Percentiles rank a stretch among this genome's conserved stretches.
Evolutionary conservation across 2,329 filamentous ascomycete species (phyloP).

Genomic region (Penicillium sp.): DNA sequence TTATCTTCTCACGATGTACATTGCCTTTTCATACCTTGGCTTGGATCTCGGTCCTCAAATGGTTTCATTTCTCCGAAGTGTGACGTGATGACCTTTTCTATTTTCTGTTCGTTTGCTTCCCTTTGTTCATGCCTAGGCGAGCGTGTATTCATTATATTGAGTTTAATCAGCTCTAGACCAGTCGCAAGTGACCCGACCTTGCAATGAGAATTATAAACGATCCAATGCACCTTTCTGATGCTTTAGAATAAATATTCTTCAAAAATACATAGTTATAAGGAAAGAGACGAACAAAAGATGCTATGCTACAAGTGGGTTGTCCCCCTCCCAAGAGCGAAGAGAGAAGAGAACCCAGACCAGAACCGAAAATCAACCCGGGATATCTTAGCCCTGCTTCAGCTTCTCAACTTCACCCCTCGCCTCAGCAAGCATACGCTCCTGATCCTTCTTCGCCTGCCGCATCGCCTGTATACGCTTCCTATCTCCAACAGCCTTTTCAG

Average conservation of each 20-base stretch:
- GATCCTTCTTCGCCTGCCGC: conserved; percentile 46
- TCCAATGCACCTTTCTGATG: neutral
- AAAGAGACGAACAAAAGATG: conserved; percentile 20
- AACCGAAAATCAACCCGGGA: conserved; percentile 4
- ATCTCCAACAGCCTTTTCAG: conserved; percentile 39
- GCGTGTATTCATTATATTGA: neutral
- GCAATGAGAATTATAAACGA: neutral
- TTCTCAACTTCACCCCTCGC: conserved; percentile 46
- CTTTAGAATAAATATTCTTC: neutral
- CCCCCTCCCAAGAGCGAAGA: neutral
- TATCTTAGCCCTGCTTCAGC: conserved; percentile 35
- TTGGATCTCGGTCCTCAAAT: neutral
- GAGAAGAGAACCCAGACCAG: conserved; percentile 3
- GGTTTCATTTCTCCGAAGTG: neutral
- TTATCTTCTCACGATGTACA: conserved; percentile 14
- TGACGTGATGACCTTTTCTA: neutral
- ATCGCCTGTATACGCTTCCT: conserved; percentile 37
- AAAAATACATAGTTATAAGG: conserved; percentile 24
- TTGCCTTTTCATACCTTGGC: conserved; percentile 5
- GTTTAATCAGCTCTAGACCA: conserved; percentile 10
- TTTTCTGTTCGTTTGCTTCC: neutral
- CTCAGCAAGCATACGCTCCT: conserved; percentile 46
- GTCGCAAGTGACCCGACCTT: neutral
- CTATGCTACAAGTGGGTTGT: conserved; percentile 26
- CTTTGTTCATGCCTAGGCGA: neutral